Evolutionary conservation across 2,329 filamentous ascomycete species (phyloP), one percentile per base, ranked within the genome.

Genomic region (Alternaria viburni): DNA sequence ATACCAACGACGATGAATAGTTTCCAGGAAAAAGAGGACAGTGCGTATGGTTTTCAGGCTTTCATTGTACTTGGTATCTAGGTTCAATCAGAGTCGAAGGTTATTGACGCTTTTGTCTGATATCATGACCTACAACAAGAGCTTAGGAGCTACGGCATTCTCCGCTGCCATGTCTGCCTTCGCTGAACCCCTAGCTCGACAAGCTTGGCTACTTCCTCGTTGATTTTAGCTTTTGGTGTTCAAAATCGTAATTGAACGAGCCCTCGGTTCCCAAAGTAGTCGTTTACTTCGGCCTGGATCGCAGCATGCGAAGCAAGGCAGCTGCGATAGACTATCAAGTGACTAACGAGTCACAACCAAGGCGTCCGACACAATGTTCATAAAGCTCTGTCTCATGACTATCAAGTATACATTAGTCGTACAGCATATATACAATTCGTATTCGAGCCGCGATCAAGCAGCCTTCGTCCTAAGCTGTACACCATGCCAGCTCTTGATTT

Each of bases 401-500:
- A 45, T 41, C 46, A 41, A 30, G 23, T 58, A 46, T 45, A 46
- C 25, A 54, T 36, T 54, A 45, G 57, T 69, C 21, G 47, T 65
- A 69, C 62, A 69, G 17, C 59, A 59, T 36, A 59, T 26, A 55
- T 47, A 36, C 59, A 55, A 15, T 41, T 26, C 8, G 9, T 25
- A 19, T 43, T 50, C 28, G 23, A 46, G 32, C 23, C 21, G 54
- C 7, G 25, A 30, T 68, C 28, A 68, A 56, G 79, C 74, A 59
- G 81, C 86, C 75, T 86, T 89, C 23, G 92, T 96, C 79, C 89
- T 89, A 73, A 96, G 83, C 82, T 95, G 92, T 63, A 96, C 86
- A 9, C 93, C 92, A 80, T 96, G 92, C 92, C 93, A 96, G 43
- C 83, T 82, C 83, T 92, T 92, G 73, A 96, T 89, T 79, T 93